Evolutionary conservation across 2,329 filamentous ascomycete genomes (phyloP).

Genomic region (Microascus cirrosus): DNA sequence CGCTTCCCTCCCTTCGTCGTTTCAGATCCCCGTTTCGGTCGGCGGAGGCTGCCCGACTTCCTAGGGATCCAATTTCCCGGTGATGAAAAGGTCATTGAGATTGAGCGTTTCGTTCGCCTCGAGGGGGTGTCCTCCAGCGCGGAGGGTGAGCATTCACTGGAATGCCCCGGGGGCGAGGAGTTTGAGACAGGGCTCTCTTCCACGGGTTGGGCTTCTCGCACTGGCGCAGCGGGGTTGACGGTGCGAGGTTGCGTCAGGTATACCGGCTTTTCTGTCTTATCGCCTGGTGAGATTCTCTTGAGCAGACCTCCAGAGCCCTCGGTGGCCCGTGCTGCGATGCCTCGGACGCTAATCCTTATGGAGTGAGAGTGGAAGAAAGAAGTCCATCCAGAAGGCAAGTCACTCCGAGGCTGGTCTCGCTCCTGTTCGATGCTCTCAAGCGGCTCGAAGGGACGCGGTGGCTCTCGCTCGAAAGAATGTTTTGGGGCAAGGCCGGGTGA

Average conservation of each 20-base stretch:
- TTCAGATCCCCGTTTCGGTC: conserved; percentile 33
- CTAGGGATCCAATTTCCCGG: conserved; percentile 45
- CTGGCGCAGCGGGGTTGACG: not conserved
- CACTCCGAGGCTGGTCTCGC: conserved; percentile 1
- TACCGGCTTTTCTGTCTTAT: not conserved
- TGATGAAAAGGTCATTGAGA: conserved; percentile 49
- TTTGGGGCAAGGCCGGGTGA: conserved; percentile 9
- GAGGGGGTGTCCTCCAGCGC: conserved; percentile 27
- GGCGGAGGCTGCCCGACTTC: conserved; percentile 40
- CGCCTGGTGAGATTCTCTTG: conserved; percentile 15
- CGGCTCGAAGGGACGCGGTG: not conserved
- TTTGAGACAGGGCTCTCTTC: not conserved
- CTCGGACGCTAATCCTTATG: conserved; percentile 14
- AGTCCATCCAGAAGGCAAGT: conserved; percentile 25
- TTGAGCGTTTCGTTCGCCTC: conserved; percentile 37
- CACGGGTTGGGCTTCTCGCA: not conserved
- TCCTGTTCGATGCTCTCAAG: not conserved
- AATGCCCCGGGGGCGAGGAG: conserved; percentile 3
- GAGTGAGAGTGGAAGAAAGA: conserved; percentile 44
- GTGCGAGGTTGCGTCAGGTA: conserved; percentile 1
- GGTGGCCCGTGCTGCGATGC: conserved; percentile 13
- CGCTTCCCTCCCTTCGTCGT: conserved; percentile 21
- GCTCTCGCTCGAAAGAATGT: conserved; percentile 23
- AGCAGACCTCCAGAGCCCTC: conserved; percentile 15
- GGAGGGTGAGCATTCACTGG: conserved; percentile 6